Base-by-base conservation (phyloP, 1,139 yeast species). In the Suhomyces chickasaworum region DNA sequence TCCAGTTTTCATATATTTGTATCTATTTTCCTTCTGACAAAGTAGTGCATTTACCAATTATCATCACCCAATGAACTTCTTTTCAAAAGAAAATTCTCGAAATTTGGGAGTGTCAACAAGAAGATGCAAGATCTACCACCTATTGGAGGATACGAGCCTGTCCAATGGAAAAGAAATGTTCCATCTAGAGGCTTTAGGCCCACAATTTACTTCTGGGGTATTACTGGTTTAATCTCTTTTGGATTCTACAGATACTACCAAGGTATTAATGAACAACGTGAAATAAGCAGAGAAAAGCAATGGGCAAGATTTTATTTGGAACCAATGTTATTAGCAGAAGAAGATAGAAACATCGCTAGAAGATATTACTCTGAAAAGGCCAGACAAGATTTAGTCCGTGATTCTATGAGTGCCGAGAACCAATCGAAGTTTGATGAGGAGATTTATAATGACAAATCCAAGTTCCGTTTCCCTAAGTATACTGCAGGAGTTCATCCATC, bases 181-280 rank as follows among this genome's bases (percentile, higher is more conserved):
- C 96, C 96, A 31, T 71, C 95, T 3, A 78, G 96, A 60, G 96
- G 96, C 3, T 87, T 88, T 71, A 75, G 95, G 54, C 93, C 95
- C 16, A 71, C 82, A 41, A 73, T 87, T 45, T 88, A 85, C 71
- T 76, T 87, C 52, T 80, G 81, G 64, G 81, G 86, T 34, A 66
- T 86, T 49, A 70, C 80, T 30, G 88, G 82, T 8, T 60, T 83
- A 64, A 80, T 86, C 68, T 75, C 83, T 4, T 86, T 81, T 62
- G 96, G 96, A 7, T 86, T 84, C 71, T 86, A 85, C 68, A 73
- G 78, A 59, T 75, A 81, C 49, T 78, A 79, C 58, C 71, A 78
- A 54, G 93, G 91, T 39, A 86, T 84, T 50, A 79, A 84, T 52
- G 96, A 88, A 66, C 85, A 84, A 61, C 75, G 84, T 59, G 96